Percentiles rank a stretch among this genome's conserved stretches.
These are phyloP conservation scores for Microstroma glucosiphilum DNA, from an alignment of 1,284 basidiomycete genomes.

Conservation along the genomic window DNA sequence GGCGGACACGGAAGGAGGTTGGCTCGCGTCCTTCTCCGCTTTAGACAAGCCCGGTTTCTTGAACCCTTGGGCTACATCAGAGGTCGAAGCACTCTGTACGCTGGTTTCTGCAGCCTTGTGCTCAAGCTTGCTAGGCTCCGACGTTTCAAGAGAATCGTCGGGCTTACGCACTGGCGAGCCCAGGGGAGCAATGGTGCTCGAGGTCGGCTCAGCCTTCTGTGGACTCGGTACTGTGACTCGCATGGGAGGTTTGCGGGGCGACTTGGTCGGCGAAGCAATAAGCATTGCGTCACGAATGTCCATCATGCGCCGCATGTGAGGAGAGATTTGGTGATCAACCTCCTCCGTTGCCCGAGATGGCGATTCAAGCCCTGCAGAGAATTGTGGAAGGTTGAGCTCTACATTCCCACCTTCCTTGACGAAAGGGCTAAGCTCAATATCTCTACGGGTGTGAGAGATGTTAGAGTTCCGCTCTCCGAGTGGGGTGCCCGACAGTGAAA, in stretches of 20 bases:
- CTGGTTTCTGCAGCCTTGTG: background rate
- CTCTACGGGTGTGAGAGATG: background rate
- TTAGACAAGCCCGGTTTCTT: background rate
- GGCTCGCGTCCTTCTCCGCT: background rate
- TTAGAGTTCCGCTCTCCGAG: background rate
- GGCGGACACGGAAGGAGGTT: background rate
- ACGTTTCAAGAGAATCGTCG: background rate
- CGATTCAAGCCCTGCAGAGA: background rate
- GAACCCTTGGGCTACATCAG: background rate
- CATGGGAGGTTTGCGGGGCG: constrained; percentile 3
- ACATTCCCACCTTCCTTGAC: too few relatives aligned
- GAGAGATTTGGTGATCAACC: background rate
- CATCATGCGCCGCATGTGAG: background rate
- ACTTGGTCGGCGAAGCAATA: background rate
- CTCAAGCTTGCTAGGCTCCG: background rate
- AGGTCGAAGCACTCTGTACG: background rate
- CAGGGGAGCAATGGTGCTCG: background rate
- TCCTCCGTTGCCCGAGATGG: background rate
- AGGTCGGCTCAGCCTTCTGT: background rate
- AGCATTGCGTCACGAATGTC: constrained; percentile 3
- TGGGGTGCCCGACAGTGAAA: background rate
- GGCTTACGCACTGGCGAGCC: background rate
- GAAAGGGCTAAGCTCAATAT: background rate
- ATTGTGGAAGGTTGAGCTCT: too few relatives aligned
- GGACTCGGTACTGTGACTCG: background rate